Base-by-base conservation (phyloP, 1,284 basidiomycete species). In the Sporisorium iseilematis-ciliati region DNA sequence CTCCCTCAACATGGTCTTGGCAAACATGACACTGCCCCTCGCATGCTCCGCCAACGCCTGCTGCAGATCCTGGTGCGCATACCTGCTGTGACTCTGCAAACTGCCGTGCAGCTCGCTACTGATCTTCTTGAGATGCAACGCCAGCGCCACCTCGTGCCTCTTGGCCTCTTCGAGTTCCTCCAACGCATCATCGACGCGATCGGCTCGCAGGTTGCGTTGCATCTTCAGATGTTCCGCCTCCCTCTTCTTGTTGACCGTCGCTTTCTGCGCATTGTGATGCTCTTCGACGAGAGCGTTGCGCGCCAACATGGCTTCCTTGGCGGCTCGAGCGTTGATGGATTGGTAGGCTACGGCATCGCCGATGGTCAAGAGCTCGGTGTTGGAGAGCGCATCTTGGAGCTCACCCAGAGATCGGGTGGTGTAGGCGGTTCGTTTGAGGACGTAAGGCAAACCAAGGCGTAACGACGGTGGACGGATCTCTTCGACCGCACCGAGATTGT, bases 211-310 rank as follows among this genome's bases (percentile, higher is more conserved):
- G 21, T 66, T 71, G 23, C 64, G 59, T 40, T 73, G 66, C 52
- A 63, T 75, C 40, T 74, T 75, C 42, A 82, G 61, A 50, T 71
- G 66, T 21, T 83, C 81, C 0, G 75, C 75, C 12, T 83, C 79
- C 2, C 76, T 60, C 45, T 77, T 77, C 52, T 80, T 82, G 56
- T 60, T 65, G 16, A 77, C 63, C 4, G 75, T 66, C 1, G 67
- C 71, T 49, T 80, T 81, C 16, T 73, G 65, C 0, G 82, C 80
- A 11, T 77, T 65, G 53, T 77, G 66, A 31, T 80, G 78, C 46
- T 84, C 81, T 43, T 79, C 81, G 16, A 84, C 77, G n/a, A 84
- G 58, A 6, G 80, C 77, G 43, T 79, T 81, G 49, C 82, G 78
- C 20, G 78, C 74, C 12, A 83, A 71, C 62, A 84, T 74, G 33